phyloP scores from a whole-genome alignment of 2,329 filamentous ascomycete species.

The Nigrospora osmanthi region DNA sequence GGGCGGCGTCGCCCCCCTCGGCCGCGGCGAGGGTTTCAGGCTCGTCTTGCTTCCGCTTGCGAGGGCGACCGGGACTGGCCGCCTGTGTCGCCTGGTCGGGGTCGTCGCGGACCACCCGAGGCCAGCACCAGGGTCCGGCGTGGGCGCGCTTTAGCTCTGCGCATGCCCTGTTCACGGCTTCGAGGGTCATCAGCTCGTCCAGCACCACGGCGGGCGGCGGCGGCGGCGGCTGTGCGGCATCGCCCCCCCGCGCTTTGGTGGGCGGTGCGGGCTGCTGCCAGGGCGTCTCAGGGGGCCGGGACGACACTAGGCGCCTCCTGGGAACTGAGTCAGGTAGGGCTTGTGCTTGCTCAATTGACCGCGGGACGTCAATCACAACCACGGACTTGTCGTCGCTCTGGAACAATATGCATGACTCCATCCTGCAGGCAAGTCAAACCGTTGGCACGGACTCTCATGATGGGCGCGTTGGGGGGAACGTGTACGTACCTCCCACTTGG shows the following conservation, averaged over 20 bases:
- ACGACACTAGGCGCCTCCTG: slow-evolving; percentile 35
- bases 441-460: too few relatives aligned
- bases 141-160: slow-evolving; percentile 24
- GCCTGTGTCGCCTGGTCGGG: neutral
- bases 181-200: slow-evolving; percentile 45
- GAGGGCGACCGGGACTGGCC: neutral
- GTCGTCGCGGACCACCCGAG: slow-evolving; percentile 23
- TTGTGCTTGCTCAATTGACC: slow-evolving; percentile 62
- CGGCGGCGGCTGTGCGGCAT: slow-evolving; percentile 29
- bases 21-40: neutral
- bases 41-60: slow-evolving; percentile 9
- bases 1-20: slow-evolving; percentile 1
- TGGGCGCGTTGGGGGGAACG: too few relatives aligned
- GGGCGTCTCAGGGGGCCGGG: slow-evolving; percentile 30
- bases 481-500: too few relatives aligned
- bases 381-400: slow-evolving; percentile 40
- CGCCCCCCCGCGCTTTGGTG: slow-evolving; percentile 29
- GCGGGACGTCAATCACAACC: slow-evolving; percentile 60
- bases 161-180: slow-evolving; percentile 36
- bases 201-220: slow-evolving; percentile 38
- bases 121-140: slow-evolving; percentile 37
- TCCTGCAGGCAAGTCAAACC: neutral
- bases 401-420: slow-evolving; percentile 39
- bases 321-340: slow-evolving; percentile 27
- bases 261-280: slow-evolving; percentile 47